Evolutionary conservation across 768 basidiomycete genomes (phyloP), one percentile per base, ranked within the genome.

Genomic region (Lactarius evosmus): DNA sequence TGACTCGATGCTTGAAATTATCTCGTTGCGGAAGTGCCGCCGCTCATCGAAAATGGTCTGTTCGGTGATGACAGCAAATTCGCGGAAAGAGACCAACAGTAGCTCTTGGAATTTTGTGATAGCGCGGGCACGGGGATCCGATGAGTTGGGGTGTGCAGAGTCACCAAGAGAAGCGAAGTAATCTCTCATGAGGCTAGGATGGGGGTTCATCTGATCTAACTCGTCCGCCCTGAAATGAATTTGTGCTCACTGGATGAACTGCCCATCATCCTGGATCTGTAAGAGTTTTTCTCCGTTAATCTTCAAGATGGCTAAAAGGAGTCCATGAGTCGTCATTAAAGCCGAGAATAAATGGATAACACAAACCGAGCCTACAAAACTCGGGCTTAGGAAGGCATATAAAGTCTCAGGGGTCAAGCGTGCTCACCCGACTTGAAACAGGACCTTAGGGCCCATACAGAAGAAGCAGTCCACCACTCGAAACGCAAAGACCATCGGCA

Each of bases 41-140:
- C 97, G 87, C 75, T 99, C 97, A 14, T 83, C 80, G 17, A 84
- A 83, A 70, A 99, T 98, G 19, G 90, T 89, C 11, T 98, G 97
- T 69, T 98, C 96, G 0, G 94, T 94, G 74, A 99, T 97, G 66
- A 94, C 83, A 4, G 93, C 89, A 74, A 99, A 98, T 73, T 99
- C 97, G 61, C 97, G 85, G 84, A 99, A 99, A 3, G 97, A 96
- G 60, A 99, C 88, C 7, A 98, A 86, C 46, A 98, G 86, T 0
- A 94, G 85, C 76, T 99, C 95, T 74, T 98, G 97, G 82, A 99
- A 99, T 60, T 91, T 88, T 9, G 95, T 98, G 70, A 98, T 96
- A 25, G 94, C 93, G 14, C 95, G 89, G 4, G 91, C 84, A 16
- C 95, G 87, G 8, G 95, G 89, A 69, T 98, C 96, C 7, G 81